phyloP scores from a whole-genome alignment of 129 eudicot species.

The Logfia minima region DNA sequence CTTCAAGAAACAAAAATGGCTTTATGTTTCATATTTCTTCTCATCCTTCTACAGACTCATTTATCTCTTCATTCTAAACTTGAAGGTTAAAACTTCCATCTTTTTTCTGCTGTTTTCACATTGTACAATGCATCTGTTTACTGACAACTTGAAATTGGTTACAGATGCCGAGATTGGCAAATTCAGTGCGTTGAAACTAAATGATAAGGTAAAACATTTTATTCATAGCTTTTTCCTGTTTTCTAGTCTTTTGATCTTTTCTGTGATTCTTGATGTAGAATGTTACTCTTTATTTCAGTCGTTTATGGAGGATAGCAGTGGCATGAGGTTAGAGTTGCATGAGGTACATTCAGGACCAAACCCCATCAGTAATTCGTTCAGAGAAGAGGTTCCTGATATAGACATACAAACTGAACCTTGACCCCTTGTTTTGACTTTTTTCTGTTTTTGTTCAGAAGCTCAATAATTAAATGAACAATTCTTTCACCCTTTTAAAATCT shows the following conservation, averaged over 20 bases:
- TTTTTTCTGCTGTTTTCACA: not conserved
- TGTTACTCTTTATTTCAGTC: constrained; percentile 12
- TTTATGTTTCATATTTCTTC: constrained; percentile 39
- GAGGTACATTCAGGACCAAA: constrained; percentile 45
- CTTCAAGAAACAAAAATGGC: constrained; percentile 30
- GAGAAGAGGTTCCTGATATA: constrained; percentile 30
- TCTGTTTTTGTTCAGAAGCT: not conserved
- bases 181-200: constrained; percentile 15
- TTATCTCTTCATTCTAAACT: constrained; percentile 36
- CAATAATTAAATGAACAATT: constrained; percentile 24
- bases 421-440: constrained; percentile 2
- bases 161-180: constrained; percentile 33
- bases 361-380: constrained; percentile 38
- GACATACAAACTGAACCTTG: constrained; percentile 31
- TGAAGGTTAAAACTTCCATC: constrained; percentile 27
- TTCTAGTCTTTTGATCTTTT: not conserved
- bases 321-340: constrained; percentile 37
- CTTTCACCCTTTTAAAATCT: not conserved
- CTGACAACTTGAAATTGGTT: constrained; percentile 19
- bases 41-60: constrained; percentile 46
- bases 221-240: not conserved
- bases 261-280: not conserved
- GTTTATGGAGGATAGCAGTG: constrained; percentile 22
- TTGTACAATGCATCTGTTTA: not conserved
- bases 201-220: constrained; percentile 33